Conservation (phyloP, 257 asterid species). For the Solanum virginianum region DNA sequence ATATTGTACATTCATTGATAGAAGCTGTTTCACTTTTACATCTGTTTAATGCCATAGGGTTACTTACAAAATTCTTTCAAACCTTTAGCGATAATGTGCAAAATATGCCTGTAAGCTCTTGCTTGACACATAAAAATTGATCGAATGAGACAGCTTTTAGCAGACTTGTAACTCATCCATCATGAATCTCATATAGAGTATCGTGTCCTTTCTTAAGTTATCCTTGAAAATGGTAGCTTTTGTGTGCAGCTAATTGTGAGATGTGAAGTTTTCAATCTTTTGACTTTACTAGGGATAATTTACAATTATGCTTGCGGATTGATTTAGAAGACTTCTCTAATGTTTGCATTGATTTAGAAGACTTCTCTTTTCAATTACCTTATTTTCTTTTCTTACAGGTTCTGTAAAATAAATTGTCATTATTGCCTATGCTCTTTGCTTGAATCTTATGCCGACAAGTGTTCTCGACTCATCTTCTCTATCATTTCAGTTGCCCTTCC, state of each 20-base stretch:
- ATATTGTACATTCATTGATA: neutral
- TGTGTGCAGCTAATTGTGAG: neutral
- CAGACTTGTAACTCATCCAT: neutral
- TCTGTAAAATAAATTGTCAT: neutral
- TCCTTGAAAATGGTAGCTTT: neutral
- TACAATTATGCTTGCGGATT: neutral
- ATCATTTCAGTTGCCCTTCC: neutral
- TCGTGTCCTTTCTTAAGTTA: neutral
- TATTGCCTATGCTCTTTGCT: neutral
- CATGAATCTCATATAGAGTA: neutral
- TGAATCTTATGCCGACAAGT: neutral
- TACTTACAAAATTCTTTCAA: neutral
- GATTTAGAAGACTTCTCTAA: neutral
- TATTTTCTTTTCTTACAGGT: neutral
- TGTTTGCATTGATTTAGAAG: neutral
- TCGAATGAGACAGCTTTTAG: neutral
- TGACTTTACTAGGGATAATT: neutral
- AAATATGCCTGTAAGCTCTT: neutral
- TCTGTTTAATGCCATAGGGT: neutral
- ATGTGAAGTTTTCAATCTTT: neutral
- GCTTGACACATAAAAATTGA: neutral
- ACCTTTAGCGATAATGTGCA: neutral
- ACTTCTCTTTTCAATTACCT: neutral
- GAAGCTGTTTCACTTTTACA: neutral
- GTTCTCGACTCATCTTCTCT: neutral